A percentile compares a stretch with the other conserved stretches of the same genome.
Conservation (phyloP, 1,284 basidiomycete genomes). For the Leucoagaricus sp. region DNA sequence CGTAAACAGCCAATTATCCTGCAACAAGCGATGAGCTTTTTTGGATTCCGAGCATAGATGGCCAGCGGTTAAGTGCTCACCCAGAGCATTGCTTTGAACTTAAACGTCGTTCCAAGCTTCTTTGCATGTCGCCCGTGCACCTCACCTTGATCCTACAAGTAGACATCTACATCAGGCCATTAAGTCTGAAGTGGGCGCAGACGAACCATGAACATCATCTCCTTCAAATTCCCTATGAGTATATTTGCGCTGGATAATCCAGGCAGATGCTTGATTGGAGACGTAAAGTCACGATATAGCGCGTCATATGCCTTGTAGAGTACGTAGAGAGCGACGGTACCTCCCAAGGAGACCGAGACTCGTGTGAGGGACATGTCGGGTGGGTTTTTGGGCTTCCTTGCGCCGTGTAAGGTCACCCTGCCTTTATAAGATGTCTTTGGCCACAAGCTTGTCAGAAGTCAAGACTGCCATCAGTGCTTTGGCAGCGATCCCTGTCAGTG, state of each 20-base stretch:
- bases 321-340: constrained; percentile 25
- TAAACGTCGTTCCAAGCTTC: constrained; percentile 54
- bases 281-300: constrained; percentile 34
- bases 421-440: too few relatives aligned
- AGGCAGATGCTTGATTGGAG: constrained; percentile 47
- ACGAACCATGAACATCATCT: constrained; percentile 43
- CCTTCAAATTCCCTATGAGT: constrained; percentile 54
- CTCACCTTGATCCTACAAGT: constrained; percentile 37
- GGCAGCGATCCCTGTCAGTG: too few relatives aligned
- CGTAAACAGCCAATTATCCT: constrained; percentile 45
- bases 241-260: constrained; percentile 52
- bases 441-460: too few relatives aligned
- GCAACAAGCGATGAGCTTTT: neutral
- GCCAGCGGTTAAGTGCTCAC: constrained; percentile 33
- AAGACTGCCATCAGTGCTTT: too few relatives aligned
- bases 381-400: too few relatives aligned
- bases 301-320: constrained; percentile 31
- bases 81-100: constrained; percentile 45
- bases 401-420: too few relatives aligned
- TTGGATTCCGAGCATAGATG: too few relatives aligned
- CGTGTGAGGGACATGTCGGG: constrained; percentile 10
- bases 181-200: neutral
- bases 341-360: constrained; percentile 21
- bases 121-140: constrained; percentile 54
- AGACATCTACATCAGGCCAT: too few relatives aligned